A percentile compares a stretch with the other conserved stretches of the same genome.
Conservation (phyloP, 768 basidiomycete species). For the Amanita rubescens region DNA sequence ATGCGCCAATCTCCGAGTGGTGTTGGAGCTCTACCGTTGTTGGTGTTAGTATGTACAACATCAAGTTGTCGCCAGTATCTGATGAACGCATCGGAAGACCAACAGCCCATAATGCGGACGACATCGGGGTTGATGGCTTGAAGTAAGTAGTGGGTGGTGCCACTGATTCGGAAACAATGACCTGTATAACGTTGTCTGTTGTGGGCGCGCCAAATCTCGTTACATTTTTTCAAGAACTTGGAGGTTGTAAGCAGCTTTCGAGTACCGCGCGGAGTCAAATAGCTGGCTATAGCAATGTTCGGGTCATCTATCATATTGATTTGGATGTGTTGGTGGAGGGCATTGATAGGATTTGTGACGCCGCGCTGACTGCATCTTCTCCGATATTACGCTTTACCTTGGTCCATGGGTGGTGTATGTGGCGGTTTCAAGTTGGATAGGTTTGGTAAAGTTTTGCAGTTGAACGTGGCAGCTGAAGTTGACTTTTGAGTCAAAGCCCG, state of each 20-base stretch:
- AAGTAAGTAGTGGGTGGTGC: slow-evolving; percentile 24
- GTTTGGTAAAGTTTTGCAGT: slow-evolving; percentile 3
- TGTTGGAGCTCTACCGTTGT: too few species aligned
- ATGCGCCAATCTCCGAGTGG: too few species aligned
- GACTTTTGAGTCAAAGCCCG: too few species aligned
- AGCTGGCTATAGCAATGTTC: not conserved
- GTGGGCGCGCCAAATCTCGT: slow-evolving; percentile 17
- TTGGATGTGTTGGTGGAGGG: slow-evolving; percentile 10
- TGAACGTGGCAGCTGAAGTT: slow-evolving; percentile 17
- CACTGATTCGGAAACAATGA: slow-evolving; percentile 29
- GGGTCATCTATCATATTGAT: slow-evolving; percentile 13
- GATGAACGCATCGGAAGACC: slow-evolving; percentile 27
- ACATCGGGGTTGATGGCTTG: slow-evolving; percentile 24
- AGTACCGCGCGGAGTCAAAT: not conserved
- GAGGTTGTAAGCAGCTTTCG: slow-evolving; percentile 10
- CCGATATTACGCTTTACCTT: slow-evolving; percentile 15
- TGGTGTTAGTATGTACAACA: too few species aligned
- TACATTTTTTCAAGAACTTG: slow-evolving; percentile 17
- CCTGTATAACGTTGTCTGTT: slow-evolving; percentile 16
- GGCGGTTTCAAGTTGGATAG: not conserved
- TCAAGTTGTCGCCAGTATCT: slow-evolving; percentile 23
- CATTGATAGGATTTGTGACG: slow-evolving; percentile 13
- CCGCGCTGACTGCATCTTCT: slow-evolving; percentile 10
- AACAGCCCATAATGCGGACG: slow-evolving; percentile 23
- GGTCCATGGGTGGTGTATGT: slow-evolving; percentile 12